Conservation (phyloP, 805 yeast genomes). For the Alloascoidea africana region DNA sequence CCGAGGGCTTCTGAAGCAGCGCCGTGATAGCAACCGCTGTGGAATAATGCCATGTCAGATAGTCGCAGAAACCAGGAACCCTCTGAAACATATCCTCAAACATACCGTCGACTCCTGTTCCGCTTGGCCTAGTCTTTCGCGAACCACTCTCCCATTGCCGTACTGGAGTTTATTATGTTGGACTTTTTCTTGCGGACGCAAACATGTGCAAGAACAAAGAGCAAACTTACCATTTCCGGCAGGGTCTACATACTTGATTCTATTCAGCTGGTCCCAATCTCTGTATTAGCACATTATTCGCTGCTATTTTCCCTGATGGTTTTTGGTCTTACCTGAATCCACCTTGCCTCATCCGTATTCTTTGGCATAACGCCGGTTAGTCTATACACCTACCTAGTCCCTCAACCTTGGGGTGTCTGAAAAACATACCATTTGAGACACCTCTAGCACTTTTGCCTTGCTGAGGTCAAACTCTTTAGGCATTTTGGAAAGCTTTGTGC, state of each 20-base stretch:
- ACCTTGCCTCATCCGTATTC: constrained; percentile 34
- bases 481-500: neutral
- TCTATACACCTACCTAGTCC: no score
- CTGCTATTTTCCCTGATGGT: constrained; percentile 22
- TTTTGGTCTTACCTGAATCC: constrained; percentile 31
- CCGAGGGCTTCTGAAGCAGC: constrained; percentile 12
- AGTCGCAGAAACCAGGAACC: neutral
- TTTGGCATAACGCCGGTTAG: no score
- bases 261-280: constrained; percentile 1
- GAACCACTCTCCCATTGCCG: constrained; percentile 2
- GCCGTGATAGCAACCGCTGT: constrained; percentile 3
- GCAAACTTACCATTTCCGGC: constrained; percentile 1
- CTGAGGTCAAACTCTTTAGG: no score
- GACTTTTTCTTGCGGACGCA: no score
- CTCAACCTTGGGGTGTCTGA: no score
- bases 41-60: neutral
- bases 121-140: constrained; percentile 2
- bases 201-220: neutral
- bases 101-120: constrained; percentile 1
- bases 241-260: constrained; percentile 1
- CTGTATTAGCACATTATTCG: constrained; percentile 22
- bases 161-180: no score
- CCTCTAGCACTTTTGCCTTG: neutral
- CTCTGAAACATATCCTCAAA: no score
- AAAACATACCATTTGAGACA: no score